phyloP scores from a whole-genome alignment of 1,139 yeast species.

The Debaryomycetaceae sp. region DNA sequence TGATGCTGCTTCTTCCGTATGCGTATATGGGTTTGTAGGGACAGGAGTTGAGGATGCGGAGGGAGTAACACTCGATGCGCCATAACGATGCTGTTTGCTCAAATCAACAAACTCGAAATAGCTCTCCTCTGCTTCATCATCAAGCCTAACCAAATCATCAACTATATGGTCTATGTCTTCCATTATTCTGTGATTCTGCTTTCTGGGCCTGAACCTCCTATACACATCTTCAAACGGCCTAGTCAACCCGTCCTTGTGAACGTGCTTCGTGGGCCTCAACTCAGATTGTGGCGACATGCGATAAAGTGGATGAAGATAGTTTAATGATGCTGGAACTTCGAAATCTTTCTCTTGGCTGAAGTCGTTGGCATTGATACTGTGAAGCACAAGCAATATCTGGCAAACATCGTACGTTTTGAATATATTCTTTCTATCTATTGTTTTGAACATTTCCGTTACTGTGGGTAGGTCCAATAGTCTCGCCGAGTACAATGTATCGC shows the following conservation, averaged over 20 bases:
- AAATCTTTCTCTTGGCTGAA: slow-evolving; percentile 39
- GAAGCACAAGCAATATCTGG: slow-evolving; percentile 79
- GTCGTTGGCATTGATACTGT: slow-evolving; percentile 48
- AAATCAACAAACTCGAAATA: slow-evolving; percentile 75
- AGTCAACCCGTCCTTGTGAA: slow-evolving; percentile 75
- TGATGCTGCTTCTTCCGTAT: slow-evolving; percentile 12
- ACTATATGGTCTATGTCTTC: slow-evolving; percentile 74
- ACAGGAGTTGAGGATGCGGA: slow-evolving; percentile 21
- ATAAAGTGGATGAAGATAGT: slow-evolving; percentile 45
- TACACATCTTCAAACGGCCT: slow-evolving; percentile 60
- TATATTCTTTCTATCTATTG: slow-evolving; percentile 84
- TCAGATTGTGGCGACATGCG: slow-evolving; percentile 40
- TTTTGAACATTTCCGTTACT: slow-evolving; percentile 79
- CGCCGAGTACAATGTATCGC: slow-evolving; percentile 68
- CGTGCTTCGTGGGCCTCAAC: slow-evolving; percentile 38
- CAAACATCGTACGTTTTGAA: slow-evolving; percentile 84
- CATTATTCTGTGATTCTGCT: slow-evolving; percentile 49
- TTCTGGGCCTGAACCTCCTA: slow-evolving; percentile 49
- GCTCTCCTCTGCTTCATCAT: slow-evolving; percentile 80
- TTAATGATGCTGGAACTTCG: slow-evolving; percentile 36
- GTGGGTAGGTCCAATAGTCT: slow-evolving; percentile 89
- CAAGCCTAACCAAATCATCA: slow-evolving; percentile 69
- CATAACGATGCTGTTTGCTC: slow-evolving; percentile 16
- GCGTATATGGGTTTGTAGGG: slow-evolving; percentile 1
- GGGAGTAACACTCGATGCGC: slow-evolving; percentile 19